Evolutionary conservation across 129 eudicot species (phyloP), one percentile per base, ranked within the genome.

Genomic region (Centella asiatica): DNA sequence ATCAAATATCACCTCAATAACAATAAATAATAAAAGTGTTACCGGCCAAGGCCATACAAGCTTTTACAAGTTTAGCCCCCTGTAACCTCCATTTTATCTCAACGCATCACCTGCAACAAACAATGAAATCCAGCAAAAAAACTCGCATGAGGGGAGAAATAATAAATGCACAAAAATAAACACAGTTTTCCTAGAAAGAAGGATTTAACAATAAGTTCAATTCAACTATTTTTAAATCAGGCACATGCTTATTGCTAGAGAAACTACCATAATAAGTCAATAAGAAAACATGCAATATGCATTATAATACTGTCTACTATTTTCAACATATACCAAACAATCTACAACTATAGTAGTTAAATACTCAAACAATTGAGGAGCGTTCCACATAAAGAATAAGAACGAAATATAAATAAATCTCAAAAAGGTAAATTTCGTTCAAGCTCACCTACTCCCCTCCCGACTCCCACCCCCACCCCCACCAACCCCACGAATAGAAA

Each of bases 11-110:
- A 37, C 33, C 40, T 51, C 54, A 15, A 23, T 32, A 27, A 13
- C 18, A 39, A 5, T 26, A 49, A 55, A 12, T 37, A n/a, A 23
- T 57, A 18, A 66, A 81, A 26, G 51, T 50, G 40, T 40, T 80
- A 88, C 96, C 96, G 65, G 77, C 69, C 70, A 79, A 74, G 87
- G 85, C 90, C 87, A 82, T 85, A 81, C 48, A 81, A 69, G n/a
- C n/a, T 31, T 37, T 33, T 11, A 17, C 44, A 28, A 72, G 69
- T 39, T 77, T 82, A 88, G 55, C 96, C 96, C 74, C 85, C 94
- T 17, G 51, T 60, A 44, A 82, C 74, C 67, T 88, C 95, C 95
- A 87, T 87, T 65, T 63, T 67, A 18, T 33, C 64, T 18, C 39
- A 60, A 8, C 22, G 64, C 24, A 67, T 31, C 77, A 45, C 19